Conservation (phyloP, 164 flowering plant genomes). For the Paratinospora sagittata region DNA sequence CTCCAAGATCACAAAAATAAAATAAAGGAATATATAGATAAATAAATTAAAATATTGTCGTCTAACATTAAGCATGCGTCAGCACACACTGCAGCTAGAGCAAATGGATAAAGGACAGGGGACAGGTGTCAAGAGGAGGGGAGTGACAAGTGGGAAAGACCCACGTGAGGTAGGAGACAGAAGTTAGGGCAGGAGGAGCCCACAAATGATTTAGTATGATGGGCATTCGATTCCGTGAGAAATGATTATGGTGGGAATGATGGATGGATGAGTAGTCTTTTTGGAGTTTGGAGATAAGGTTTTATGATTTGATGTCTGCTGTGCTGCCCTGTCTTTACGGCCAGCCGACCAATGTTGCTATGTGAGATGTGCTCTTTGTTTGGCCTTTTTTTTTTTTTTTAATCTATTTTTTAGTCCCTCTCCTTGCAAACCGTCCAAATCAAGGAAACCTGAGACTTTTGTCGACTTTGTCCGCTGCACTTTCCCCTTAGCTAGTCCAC, state of each 20-base stretch:
- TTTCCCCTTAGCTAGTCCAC: no score
- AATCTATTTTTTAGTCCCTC: no score
- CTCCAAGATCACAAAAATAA: no score
- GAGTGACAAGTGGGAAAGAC: not conserved
- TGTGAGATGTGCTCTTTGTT: slow-evolving; percentile 14
- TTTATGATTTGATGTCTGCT: slow-evolving; percentile 6
- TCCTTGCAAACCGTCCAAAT: slow-evolving; percentile 19
- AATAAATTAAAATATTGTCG: no score
- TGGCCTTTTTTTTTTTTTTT: not conserved
- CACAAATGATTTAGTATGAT: slow-evolving; percentile 56
- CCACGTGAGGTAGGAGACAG: slow-evolving; percentile 8
- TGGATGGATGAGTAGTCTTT: slow-evolving; percentile 25
- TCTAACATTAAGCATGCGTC: not conserved
- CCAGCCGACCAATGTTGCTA: slow-evolving; percentile 30
- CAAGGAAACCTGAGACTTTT: slow-evolving; percentile 13
- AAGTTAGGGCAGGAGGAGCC: slow-evolving; percentile 22
- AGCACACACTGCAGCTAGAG: no score
- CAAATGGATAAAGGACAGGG: not conserved
- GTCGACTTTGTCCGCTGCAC: slow-evolving; percentile 11
- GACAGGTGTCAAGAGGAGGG: not conserved
- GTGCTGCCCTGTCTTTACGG: slow-evolving; percentile 13
- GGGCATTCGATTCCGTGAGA: slow-evolving; percentile 47
- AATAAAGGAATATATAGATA: no score
- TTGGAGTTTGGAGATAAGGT: slow-evolving; percentile 21
- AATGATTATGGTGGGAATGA: slow-evolving; percentile 33